Conservation (phyloP, 306 rosid genomes). For the Senna tora region DNA sequence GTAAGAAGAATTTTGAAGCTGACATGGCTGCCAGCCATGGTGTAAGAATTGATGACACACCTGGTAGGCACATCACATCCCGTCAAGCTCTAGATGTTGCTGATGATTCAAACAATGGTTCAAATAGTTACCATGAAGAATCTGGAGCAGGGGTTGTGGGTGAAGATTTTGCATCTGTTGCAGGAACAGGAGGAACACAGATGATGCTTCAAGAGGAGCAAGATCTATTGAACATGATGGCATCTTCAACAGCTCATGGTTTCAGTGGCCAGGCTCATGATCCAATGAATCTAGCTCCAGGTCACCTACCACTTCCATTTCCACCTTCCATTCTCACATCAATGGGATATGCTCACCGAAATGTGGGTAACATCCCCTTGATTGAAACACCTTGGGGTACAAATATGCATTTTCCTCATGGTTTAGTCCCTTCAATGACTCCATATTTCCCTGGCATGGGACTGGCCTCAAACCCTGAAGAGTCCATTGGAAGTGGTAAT, state of each 20-base stretch:
- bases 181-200: slow-evolving; percentile 57
- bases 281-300: slow-evolving; percentile 71
- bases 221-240: slow-evolving; percentile 83
- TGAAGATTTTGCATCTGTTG: slow-evolving; percentile 72
- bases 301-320: slow-evolving; percentile 79
- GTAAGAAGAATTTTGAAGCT: slow-evolving; percentile 63
- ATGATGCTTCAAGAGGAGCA: slow-evolving; percentile 94
- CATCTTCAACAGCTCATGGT: slow-evolving; percentile 70
- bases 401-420: slow-evolving; percentile 79
- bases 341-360: slow-evolving; percentile 78
- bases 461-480: slow-evolving; percentile 63
- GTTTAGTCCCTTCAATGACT: slow-evolving; percentile 66
- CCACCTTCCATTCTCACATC: slow-evolving; percentile 74
- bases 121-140: slow-evolving; percentile 61
- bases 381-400: slow-evolving; percentile 86
- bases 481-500: slow-evolving; percentile 51
- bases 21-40: slow-evolving; percentile 50
- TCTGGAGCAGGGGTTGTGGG: slow-evolving; percentile 44
- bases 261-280: slow-evolving; percentile 72
- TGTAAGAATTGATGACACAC: slow-evolving; percentile 57
- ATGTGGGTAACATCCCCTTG: slow-evolving; percentile 75
- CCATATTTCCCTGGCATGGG: slow-evolving; percentile 81
- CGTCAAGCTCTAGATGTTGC: slow-evolving; percentile 51
- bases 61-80: slow-evolving; percentile 51
- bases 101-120: slow-evolving; percentile 58